These are phyloP conservation scores for Pythium grandisporangium DNA, from an alignment of 352 stramenopile genomes.

Conservation along the genomic window DNA sequence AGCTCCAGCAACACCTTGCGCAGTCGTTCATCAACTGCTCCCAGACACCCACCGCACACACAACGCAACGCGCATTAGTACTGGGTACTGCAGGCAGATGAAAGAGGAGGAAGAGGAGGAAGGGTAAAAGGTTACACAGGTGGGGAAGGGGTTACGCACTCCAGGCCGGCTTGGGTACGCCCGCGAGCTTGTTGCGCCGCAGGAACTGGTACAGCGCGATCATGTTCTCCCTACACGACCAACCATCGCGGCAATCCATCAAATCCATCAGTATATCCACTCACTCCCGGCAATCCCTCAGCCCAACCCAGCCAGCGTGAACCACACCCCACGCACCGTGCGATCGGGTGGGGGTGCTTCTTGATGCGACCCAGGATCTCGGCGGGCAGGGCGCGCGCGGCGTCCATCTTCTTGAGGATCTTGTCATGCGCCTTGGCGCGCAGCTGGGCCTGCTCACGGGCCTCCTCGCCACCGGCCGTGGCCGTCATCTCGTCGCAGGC, in stretches of 20 bases:
- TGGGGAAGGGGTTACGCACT: too few species aligned
- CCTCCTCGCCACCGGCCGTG: constrained; percentile 25
- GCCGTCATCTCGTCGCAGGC: constrained; percentile 64
- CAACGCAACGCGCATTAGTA: too few species aligned
- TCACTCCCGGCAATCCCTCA: too few species aligned
- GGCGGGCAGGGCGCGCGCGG: constrained; percentile 39
- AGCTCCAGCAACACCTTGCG: constrained; percentile 66
- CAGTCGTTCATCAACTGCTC: constrained; percentile 47
- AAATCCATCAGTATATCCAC: too few species aligned
- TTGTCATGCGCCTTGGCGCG: constrained; percentile 67
- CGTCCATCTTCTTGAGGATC: constrained; percentile 76
- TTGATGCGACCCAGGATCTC: constrained; percentile 64
- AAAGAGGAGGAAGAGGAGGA: too few species aligned
- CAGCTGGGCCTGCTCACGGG: constrained; percentile 30
- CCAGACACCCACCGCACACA: neutral
- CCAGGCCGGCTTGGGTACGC: constrained; percentile 59
- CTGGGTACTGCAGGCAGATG: too few species aligned
- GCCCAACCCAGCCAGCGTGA: too few species aligned
- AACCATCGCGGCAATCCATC: too few species aligned
- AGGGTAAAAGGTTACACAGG: too few species aligned
- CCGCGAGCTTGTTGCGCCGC: constrained; percentile 52
- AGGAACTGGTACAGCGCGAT: constrained; percentile 76
- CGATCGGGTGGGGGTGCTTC: constrained; percentile 63
- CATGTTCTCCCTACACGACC: constrained; percentile 51
- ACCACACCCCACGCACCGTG: constrained; percentile 12